phyloP scores from a whole-genome alignment of 2,329 filamentous ascomycete species.

The Botrytis byssoidea region DNA sequence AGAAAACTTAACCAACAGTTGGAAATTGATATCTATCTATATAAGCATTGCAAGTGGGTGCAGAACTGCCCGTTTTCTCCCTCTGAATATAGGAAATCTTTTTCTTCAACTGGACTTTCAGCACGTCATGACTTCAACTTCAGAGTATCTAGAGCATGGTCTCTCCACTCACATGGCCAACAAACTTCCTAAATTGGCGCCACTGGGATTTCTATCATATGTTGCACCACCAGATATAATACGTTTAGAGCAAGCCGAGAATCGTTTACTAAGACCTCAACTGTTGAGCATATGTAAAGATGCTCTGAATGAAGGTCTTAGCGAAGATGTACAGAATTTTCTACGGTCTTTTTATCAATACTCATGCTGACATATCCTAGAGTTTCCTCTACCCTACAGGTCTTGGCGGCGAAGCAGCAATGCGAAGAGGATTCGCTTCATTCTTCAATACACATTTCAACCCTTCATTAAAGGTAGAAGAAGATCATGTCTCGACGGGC shows the following conservation, averaged over 20 bases:
- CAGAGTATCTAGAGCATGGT: neutral
- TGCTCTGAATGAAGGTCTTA: no score
- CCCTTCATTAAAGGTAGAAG: neutral
- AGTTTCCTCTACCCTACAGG: no score
- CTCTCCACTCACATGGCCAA: neutral
- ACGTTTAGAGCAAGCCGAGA: neutral
- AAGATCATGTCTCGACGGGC: neutral
- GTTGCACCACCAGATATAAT: neutral
- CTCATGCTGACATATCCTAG: neutral
- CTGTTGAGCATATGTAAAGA: no score
- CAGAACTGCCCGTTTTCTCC: neutral
- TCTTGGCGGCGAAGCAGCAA: no score
- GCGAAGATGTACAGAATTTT: neutral
- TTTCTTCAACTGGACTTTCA: neutral
- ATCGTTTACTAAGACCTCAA: neutral
- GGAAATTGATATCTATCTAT: no score
- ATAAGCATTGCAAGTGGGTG: neutral
- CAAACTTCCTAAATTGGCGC: neutral
- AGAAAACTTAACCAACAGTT: no score
- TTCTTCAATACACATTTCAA: no score
- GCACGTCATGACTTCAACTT: neutral
- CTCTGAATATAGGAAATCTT: neutral
- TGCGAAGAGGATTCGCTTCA: no score
- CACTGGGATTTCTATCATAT: neutral
- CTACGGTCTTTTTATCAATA: neutral